A percentile compares a stretch with the other conserved stretches of the same genome.
Evolutionary conservation across 176 grass and related monocot genomes (phyloP).

Genomic region (Neostapfia colusana): DNA sequence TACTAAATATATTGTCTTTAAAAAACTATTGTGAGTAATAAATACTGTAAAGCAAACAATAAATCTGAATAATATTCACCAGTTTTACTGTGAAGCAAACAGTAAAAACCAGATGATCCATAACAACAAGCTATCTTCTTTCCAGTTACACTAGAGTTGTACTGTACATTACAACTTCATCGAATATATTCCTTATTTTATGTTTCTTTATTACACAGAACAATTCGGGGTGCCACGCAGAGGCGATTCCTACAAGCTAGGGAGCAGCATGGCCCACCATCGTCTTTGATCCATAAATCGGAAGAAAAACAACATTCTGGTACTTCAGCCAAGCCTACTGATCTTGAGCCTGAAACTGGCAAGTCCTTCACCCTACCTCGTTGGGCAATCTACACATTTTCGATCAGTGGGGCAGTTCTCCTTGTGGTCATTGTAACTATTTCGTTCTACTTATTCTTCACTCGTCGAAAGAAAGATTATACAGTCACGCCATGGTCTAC

Average conservation of each 20-base stretch:
- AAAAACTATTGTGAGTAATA: neutral
- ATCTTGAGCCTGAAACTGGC: neutral
- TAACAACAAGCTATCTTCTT: slow-evolving; percentile 19
- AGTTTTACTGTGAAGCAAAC: neutral
- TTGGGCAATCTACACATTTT: slow-evolving; percentile 32
- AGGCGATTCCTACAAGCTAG: slow-evolving; percentile 27
- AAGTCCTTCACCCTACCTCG: neutral
- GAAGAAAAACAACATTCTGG: neutral
- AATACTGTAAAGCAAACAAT: too few species aligned
- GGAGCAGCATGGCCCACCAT: neutral
- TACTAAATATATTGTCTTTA: neutral
- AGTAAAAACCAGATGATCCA: neutral
- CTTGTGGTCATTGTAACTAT: slow-evolving; percentile 30
- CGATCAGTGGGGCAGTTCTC: slow-evolving; percentile 40
- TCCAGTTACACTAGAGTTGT: neutral
- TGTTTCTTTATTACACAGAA: slow-evolving; percentile 17
- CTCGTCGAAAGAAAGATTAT: slow-evolving; percentile 48
- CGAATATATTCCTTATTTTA: neutral
- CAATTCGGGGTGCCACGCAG: neutral
- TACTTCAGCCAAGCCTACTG: neutral
- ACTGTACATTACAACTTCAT: neutral
- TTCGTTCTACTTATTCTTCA: slow-evolving; percentile 40
- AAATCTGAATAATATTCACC: neutral
- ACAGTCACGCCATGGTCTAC: slow-evolving; percentile 64
- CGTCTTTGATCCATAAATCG: neutral